Evolutionary conservation across 1,139 yeast genomes (phyloP).

Genomic region (Citeromyces hawaiiensis): DNA sequence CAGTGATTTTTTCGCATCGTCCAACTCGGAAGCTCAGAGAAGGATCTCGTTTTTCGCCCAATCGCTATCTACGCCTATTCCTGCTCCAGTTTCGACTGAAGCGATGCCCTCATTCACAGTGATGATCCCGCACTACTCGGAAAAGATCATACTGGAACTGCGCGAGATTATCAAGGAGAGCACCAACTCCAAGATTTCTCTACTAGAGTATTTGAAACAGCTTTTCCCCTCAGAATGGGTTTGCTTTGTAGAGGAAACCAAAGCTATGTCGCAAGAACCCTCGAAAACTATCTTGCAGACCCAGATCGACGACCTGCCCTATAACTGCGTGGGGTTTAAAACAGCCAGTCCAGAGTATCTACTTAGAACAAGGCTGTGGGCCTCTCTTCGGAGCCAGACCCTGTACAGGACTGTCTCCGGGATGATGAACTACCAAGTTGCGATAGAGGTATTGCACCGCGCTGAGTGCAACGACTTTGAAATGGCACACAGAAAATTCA

Average conservation of each 20-base stretch:
- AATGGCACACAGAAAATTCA: constrained; percentile 53
- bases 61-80: constrained; percentile 65
- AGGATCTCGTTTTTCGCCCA: constrained; percentile 83
- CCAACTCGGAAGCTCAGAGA: constrained; percentile 64
- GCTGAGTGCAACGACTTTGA: constrained; percentile 40
- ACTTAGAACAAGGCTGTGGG: constrained; percentile 69
- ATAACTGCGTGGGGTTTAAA: constrained; percentile 59
- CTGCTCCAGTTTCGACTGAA: constrained; percentile 57
- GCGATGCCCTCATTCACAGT: constrained; percentile 81
- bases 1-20: constrained; percentile 17
- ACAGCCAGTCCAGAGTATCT: constrained; percentile 46
- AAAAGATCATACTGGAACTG: constrained; percentile 52
- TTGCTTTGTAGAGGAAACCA: constrained; percentile 39
- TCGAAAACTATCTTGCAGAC: constrained; percentile 16
- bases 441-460: constrained; percentile 50
- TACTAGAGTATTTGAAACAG: constrained; percentile 62
- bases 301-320: constrained; percentile 47
- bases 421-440: constrained; percentile 55
- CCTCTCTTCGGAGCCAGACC: constrained; percentile 68
- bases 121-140: constrained; percentile 74
- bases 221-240: constrained; percentile 68
- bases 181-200: constrained; percentile 43
- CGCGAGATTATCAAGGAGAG: constrained; percentile 59
- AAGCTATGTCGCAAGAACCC: constrained; percentile 7
- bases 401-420: constrained; percentile 70